These are phyloP conservation scores for Zygnema cylindricum DNA, from an alignment of 139 green algal species.

Conservation along the genomic window DNA sequence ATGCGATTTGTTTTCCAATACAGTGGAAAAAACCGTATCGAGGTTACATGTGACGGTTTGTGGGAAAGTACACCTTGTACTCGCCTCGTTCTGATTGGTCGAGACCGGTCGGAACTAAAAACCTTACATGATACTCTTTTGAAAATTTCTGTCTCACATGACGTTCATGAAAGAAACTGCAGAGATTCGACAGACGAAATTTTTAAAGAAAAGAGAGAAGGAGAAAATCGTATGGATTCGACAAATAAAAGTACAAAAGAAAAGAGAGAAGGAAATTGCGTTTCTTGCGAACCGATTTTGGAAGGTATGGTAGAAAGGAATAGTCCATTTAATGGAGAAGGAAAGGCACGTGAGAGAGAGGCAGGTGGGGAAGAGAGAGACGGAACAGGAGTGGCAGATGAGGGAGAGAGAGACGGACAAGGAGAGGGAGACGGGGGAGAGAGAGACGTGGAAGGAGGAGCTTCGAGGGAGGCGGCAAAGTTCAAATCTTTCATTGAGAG, in stretches of 20 bases:
- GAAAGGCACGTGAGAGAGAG: too few relatives aligned
- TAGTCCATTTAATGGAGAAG: too few relatives aligned
- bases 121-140: background rate
- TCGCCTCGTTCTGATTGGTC: conserved; percentile 35
- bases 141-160: background rate
- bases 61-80: conserved; percentile 24
- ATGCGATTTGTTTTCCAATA: background rate
- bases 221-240: too few relatives aligned
- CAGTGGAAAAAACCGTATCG: background rate
- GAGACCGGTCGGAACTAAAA: conserved; percentile 17
- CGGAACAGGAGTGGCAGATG: background rate
- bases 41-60: background rate
- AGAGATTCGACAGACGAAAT: too few relatives aligned
- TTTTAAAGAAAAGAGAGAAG: too few relatives aligned
- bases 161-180: too few relatives aligned
- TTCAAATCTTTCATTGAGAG: background rate
- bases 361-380: background rate
- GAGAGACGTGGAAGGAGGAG: background rate
- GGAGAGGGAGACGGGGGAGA: background rate
- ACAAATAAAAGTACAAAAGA: too few relatives aligned
- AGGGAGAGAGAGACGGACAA: background rate
- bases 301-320: background rate
- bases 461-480: background rate
- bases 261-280: too few relatives aligned
- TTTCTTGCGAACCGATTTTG: background rate